These are phyloP conservation scores for Neurospora sp. DNA, from an alignment of 495 filamentous ascomycete genomes.

Conservation along the genomic window DNA sequence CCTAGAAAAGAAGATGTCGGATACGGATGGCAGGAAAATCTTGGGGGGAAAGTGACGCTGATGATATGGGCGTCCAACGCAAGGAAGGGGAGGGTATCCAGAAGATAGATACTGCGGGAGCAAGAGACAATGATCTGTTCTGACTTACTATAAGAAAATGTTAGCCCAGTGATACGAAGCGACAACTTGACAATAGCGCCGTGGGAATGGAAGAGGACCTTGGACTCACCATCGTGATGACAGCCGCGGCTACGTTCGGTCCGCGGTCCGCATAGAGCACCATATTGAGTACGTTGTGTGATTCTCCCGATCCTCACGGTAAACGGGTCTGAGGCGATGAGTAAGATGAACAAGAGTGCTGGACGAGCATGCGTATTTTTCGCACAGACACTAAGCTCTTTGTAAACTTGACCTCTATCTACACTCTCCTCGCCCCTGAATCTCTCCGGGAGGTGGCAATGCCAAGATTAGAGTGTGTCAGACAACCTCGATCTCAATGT, in stretches of 20 bases:
- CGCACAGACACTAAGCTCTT: neutral
- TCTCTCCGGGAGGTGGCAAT: neutral
- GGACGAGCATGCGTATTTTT: neutral
- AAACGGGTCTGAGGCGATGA: neutral
- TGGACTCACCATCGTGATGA: neutral
- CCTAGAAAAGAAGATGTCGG: neutral
- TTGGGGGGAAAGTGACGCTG: neutral
- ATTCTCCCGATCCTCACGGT: neutral
- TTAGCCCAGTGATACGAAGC: neutral
- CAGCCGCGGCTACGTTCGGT: neutral
- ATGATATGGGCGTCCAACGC: neutral
- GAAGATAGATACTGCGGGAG: neutral
- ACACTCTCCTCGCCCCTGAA: neutral
- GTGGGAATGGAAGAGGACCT: neutral
- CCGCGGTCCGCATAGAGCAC: neutral
- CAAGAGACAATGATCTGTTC: neutral
- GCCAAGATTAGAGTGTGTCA: neutral
- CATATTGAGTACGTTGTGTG: neutral
- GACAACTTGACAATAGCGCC: neutral
- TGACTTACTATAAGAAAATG: neutral
- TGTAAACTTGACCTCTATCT: neutral
- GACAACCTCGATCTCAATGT: neutral
- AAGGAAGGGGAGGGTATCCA: neutral
- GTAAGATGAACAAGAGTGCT: neutral
- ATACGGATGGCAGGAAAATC: neutral